Percentiles rank a stretch among this genome's conserved stretches.
phyloP scores from a whole-genome alignment of 139 green algal species.

The Micractinium sp. region DNA sequence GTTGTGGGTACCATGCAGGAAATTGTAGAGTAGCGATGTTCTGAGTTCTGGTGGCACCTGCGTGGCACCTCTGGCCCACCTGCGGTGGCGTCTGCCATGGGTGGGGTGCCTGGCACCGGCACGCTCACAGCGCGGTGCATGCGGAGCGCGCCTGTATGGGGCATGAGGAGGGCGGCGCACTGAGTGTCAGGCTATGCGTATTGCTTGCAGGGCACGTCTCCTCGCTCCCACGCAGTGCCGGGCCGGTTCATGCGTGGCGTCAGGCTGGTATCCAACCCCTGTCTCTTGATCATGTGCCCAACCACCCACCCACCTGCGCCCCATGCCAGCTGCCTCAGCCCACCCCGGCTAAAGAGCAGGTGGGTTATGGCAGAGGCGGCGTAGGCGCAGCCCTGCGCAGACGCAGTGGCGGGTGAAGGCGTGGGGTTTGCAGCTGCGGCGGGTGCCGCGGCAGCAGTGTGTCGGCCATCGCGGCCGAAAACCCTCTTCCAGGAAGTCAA shows the following conservation, averaged over 20 bases:
- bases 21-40: too few relatives aligned
- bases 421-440: background rate
- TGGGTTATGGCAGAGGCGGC: background rate
- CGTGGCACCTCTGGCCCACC: background rate
- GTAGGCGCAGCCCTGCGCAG: background rate
- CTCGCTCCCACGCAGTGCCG: too few relatives aligned
- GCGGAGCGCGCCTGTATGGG: background rate
- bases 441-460: background rate
- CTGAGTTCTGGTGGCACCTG: background rate
- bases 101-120: slow-evolving; percentile 22
- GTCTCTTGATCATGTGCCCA: too few relatives aligned
- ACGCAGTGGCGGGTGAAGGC: background rate
- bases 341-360: slow-evolving; percentile 19
- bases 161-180: too few relatives aligned
- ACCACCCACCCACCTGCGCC: background rate
- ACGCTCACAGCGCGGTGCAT: background rate
- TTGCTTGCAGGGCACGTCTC: too few relatives aligned
- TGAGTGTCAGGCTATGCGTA: too few relatives aligned
- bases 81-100: background rate
- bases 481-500: background rate
- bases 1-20: background rate
- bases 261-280: background rate
- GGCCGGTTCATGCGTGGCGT: background rate
- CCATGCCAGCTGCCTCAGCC: background rate
- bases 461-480: too few relatives aligned